Conservation (phyloP, 2,329 filamentous ascomycete species). For the Aspergillus floridensis region DNA sequence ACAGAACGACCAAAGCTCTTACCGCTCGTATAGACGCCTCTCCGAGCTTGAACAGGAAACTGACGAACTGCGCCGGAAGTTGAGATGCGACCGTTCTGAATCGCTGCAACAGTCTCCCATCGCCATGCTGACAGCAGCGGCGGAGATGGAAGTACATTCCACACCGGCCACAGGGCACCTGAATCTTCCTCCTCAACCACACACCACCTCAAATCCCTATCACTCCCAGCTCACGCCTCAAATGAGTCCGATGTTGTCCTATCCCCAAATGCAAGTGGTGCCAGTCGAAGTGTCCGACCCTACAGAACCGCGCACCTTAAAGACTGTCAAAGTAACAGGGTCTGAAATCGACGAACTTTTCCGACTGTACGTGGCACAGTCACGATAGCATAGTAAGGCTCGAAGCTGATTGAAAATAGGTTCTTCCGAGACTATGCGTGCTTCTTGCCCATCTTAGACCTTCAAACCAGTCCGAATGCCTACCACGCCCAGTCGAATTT, state of each 20-base stretch:
- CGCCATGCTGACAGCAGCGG: constrained; percentile 30
- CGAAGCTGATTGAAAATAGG: constrained; percentile 17
- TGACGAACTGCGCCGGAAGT: constrained; percentile 35
- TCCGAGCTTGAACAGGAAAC: constrained; percentile 41
- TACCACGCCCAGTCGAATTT: constrained; percentile 76
- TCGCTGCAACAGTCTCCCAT: constrained; percentile 25
- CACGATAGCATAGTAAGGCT: no score
- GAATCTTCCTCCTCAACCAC: constrained; percentile 16
- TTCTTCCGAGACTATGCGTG: constrained; percentile 40
- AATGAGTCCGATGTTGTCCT: constrained; percentile 16
- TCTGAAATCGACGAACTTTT: constrained; percentile 41
- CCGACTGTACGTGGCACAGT: constrained; percentile 25
- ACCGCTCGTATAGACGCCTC: constrained; percentile 27
- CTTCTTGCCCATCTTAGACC: constrained; percentile 41
- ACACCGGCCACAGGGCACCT: constrained; percentile 3
- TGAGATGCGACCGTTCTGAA: constrained; percentile 27
- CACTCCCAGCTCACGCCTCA: constrained; percentile 23
- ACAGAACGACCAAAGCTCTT: neutral
- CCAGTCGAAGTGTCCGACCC: constrained; percentile 11
- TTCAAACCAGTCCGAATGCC: constrained; percentile 62
- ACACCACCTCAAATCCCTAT: constrained; percentile 22
- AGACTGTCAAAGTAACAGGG: constrained; percentile 29
- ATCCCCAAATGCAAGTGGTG: constrained; percentile 9
- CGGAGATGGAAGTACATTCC: constrained; percentile 29
- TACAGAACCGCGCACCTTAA: constrained; percentile 32